Evolutionary conservation across 1,284 basidiomycete species (phyloP), one percentile per base, ranked within the genome.

Genomic region (Leccinum solheimii): DNA sequence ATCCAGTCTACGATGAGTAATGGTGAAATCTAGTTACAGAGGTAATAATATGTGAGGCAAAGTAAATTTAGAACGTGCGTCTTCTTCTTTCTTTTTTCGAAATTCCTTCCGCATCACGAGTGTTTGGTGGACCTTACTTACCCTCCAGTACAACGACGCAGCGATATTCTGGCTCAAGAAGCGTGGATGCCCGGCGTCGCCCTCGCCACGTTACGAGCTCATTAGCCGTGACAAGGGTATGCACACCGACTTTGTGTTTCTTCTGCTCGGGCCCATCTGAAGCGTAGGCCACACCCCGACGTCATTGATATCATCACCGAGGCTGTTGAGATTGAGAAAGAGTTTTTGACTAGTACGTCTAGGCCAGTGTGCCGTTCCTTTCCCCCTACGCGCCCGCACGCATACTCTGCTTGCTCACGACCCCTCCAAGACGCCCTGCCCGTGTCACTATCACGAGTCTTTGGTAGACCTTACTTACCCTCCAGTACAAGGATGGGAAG

Each of bases 91-190:
- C 27, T 30, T 30, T 30, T 30, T 30, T 30, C 27, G 27, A 30
- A 30, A 30, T 30, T 30, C 27, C 27, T 30, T 30, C 27, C 27
- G 27, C 27, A 30, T 30, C 27, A 30, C 27, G 27, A 30, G 27
- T 30, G 27, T 30, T 30, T 30, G 27, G 27, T 30, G 27, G 27
- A 30, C 27, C 27, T 30, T 30, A 30, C 27, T 30, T 30, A 30
- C 27, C 27, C 27, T 30, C 27, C 27, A 30, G 27, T 30, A 30
- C 27, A 30, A 30, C 27, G 27, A 30, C 68, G 92, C 95, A 0
- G 91, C 94, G 54, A 97, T 98, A 78, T 98, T 98, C 78, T 98
- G 96, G 96, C 80, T 99, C 73, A 98, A 98, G 87, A 98, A 98
- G 81, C 91, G 95, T 61, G 96, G 96, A 98, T 98, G 96, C 96